phyloP scores from a whole-genome alignment of 345 rosid species.

The Excoecaria agallocha region DNA sequence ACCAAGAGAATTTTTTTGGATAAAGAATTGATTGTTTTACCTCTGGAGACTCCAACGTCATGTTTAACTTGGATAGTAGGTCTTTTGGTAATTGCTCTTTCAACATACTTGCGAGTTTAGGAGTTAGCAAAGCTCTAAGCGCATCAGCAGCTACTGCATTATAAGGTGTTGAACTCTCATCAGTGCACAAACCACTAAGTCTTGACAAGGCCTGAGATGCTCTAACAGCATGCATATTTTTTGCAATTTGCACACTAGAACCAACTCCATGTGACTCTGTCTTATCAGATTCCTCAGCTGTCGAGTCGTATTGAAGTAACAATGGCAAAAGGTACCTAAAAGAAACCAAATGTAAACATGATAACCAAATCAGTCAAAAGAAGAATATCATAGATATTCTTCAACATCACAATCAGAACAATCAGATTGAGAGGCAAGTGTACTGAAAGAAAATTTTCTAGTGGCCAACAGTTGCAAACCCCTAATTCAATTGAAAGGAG shows the following conservation, averaged over 20 bases:
- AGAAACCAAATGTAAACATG: slow-evolving; percentile 21
- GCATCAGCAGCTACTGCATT: slow-evolving; percentile 67
- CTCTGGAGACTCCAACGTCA: slow-evolving; percentile 98
- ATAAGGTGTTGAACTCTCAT: slow-evolving; percentile 62
- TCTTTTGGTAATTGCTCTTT: slow-evolving; percentile 76
- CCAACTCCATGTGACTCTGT: slow-evolving; percentile 90
- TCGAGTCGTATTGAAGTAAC: slow-evolving; percentile 96
- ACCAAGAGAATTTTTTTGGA: not conserved
- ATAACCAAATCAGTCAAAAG: not conserved
- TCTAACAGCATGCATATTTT: slow-evolving; percentile 84
- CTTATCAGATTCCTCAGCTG: slow-evolving; percentile 82
- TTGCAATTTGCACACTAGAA: slow-evolving; percentile 92
- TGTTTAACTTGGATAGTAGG: slow-evolving; percentile 73
- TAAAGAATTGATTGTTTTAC: slow-evolving; percentile 40
- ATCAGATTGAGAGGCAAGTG: not conserved
- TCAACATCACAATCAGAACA: too few relatives aligned
- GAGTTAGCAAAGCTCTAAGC: slow-evolving; percentile 78
- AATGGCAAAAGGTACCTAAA: slow-evolving; percentile 89
- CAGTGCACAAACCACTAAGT: slow-evolving; percentile 78
- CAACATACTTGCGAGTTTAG: slow-evolving; percentile 90
- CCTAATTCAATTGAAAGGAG: not conserved
- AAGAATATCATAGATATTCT: not conserved
- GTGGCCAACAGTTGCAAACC: not conserved
- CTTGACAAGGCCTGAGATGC: slow-evolving; percentile 89
- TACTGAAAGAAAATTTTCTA: not conserved